Percentiles rank a stretch among this genome's conserved stretches.
phyloP scores from a whole-genome alignment of 345 rosid genomes.

The Capsella bursapastoris region DNA sequence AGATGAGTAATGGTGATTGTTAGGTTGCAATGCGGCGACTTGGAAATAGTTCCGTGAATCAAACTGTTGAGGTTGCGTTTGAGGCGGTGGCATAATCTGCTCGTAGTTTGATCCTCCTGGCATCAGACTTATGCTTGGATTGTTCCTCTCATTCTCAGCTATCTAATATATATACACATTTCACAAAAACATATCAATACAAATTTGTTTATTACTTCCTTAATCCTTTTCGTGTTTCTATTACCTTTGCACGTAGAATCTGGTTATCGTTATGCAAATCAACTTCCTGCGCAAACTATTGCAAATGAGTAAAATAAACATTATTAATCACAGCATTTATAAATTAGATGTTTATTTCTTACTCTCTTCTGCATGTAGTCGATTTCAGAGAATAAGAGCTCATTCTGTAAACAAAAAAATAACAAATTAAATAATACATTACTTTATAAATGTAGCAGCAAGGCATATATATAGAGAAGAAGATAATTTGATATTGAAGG shows the following conservation, averaged over 20 bases:
- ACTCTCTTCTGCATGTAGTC: conserved; percentile 97
- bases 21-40: conserved; percentile 79
- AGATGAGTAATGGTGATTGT: conserved; percentile 56
- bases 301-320: conserved; percentile 4
- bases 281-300: conserved; percentile 60
- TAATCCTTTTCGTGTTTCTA: too few species aligned
- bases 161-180: conserved; percentile 50
- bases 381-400: conserved; percentile 82
- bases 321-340: neutral
- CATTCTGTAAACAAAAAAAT: conserved; percentile 59
- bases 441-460: neutral
- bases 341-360: conserved; percentile 22
- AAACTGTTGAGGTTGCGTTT: conserved; percentile 51
- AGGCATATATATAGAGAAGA: neutral
- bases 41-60: conserved; percentile 83
- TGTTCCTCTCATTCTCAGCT: conserved; percentile 84
- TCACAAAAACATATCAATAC: neutral
- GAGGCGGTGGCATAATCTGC: conserved; percentile 64
- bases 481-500: neutral
- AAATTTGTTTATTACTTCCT: neutral
- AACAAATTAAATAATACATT: neutral
- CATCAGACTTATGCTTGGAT: conserved; percentile 78
- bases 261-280: conserved; percentile 96
- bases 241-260: conserved; percentile 92
- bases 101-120: conserved; percentile 74